These are phyloP conservation scores for Tricladium varicosporioides DNA, from an alignment of 2,329 filamentous ascomycete genomes.

Conservation along the genomic window DNA sequence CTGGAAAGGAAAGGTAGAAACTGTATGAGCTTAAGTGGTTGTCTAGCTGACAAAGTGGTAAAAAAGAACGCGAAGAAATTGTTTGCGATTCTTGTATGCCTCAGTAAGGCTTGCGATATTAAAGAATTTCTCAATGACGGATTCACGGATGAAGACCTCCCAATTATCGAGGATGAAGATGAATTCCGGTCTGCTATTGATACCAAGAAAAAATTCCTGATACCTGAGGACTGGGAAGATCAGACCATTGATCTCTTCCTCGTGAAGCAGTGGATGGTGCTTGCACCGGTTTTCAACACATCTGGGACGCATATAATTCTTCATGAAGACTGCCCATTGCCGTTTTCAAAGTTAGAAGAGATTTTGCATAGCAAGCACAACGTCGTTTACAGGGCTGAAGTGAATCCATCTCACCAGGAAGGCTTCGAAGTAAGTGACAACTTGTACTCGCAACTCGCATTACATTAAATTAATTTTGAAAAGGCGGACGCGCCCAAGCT, in stretches of 20 bases:
- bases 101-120: background rate
- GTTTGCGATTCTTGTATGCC: background rate
- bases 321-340: background rate
- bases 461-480: background rate
- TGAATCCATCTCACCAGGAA: constrained; percentile 1
- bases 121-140: background rate
- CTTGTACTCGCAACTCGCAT: background rate
- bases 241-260: background rate
- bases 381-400: background rate
- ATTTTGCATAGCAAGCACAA: background rate
- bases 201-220: background rate
- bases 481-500: background rate
- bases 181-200: background rate
- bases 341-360: background rate
- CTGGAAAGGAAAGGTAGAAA: background rate
- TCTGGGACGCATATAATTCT: background rate
- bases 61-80: background rate
- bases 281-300: background rate
- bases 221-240: background rate
- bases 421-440: background rate
- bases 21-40: background rate
- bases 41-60: background rate
- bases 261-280: constrained; percentile 6
- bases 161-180: background rate
- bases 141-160: constrained; percentile 3